Evolutionary conservation across 306 rosid species (phyloP).

Genomic region (Styphnolobium japonicum): DNA sequence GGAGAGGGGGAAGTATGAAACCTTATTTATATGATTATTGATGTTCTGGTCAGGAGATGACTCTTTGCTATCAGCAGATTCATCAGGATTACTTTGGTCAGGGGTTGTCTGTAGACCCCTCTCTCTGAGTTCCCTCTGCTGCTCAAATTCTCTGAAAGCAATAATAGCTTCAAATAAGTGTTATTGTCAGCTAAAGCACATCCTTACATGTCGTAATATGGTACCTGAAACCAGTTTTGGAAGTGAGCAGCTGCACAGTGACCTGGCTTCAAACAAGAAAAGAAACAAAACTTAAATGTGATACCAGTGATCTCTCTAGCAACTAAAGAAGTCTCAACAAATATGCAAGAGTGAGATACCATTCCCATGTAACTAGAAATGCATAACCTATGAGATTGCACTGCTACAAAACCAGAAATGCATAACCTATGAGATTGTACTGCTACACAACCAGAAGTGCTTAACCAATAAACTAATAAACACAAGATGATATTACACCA

Average conservation of each 20-base stretch:
- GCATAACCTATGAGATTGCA: neutral
- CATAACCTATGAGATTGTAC: too few relatives aligned
- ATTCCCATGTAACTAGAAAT: conserved; percentile 11
- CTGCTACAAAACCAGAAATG: neutral
- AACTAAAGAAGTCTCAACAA: conserved; percentile 16
- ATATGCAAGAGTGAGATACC: conserved; percentile 2
- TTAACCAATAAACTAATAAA: neutral
- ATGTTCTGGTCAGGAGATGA: conserved; percentile 60
- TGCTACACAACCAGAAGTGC: too few relatives aligned
- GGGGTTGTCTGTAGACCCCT: conserved; percentile 75
- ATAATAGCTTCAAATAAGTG: conserved; percentile 31
- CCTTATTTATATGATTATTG: conserved; percentile 72
- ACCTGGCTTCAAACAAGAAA: conserved; percentile 72
- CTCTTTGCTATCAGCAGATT: conserved; percentile 62
- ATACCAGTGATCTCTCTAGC: conserved; percentile 19
- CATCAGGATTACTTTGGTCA: conserved; percentile 64
- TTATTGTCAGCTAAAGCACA: conserved; percentile 31
- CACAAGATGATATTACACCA: conserved; percentile 1
- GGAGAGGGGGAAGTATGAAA: conserved; percentile 25
- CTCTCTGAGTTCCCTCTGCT: conserved; percentile 97
- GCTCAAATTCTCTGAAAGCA: conserved; percentile 95
- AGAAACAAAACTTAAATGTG: conserved; percentile 25
- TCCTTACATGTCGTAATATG: conserved; percentile 26
- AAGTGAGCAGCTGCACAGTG: conserved; percentile 95
- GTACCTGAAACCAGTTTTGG: conserved; percentile 99